Conservation (phyloP, 78 protist species). For the Capsaspora owczarzaki region DNA sequence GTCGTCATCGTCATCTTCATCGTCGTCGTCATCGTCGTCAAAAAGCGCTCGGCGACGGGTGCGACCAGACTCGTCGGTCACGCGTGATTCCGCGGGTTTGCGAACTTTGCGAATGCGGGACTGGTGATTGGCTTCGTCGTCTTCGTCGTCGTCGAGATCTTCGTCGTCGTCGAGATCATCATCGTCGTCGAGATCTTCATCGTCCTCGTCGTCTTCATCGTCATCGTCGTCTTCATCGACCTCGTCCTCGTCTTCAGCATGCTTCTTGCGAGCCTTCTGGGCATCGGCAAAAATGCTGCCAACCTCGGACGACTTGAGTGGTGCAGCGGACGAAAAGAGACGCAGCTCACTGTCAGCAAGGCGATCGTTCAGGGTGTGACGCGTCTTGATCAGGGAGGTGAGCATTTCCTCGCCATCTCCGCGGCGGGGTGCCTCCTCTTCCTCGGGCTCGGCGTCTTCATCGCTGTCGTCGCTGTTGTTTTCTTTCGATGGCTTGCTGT, state of each 20-base stretch:
- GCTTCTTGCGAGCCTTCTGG: not conserved
- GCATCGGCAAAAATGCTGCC: conserved; percentile 22
- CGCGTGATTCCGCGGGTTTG: not conserved
- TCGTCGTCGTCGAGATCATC: no score
- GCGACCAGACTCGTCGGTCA: not conserved
- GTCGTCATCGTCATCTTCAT: conserved; percentile 7
- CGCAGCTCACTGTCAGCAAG: conserved; percentile 35
- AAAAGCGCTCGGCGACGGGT: not conserved
- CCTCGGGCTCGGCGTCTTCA: not conserved
- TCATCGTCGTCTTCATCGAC: no score
- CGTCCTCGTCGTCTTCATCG: no score
- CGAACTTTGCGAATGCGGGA: no score
- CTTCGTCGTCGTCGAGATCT: no score
- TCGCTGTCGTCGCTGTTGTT: not conserved
- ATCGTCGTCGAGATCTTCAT: no score
- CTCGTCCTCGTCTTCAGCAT: not conserved
- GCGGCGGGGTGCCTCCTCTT: not conserved
- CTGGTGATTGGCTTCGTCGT: no score
- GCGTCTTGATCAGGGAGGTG: conserved; percentile 30
- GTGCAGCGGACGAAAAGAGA: conserved; percentile 18
- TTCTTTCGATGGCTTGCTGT: not conserved
- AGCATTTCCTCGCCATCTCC: conserved; percentile 48
- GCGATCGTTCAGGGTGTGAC: conserved; percentile 27
- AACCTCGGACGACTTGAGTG: conserved; percentile 2
- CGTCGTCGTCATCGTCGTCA: conserved; percentile 20